Evolutionary conservation across 2,329 filamentous ascomycete genomes (phyloP).

Genomic region (Arthrinium puccinioides): DNA sequence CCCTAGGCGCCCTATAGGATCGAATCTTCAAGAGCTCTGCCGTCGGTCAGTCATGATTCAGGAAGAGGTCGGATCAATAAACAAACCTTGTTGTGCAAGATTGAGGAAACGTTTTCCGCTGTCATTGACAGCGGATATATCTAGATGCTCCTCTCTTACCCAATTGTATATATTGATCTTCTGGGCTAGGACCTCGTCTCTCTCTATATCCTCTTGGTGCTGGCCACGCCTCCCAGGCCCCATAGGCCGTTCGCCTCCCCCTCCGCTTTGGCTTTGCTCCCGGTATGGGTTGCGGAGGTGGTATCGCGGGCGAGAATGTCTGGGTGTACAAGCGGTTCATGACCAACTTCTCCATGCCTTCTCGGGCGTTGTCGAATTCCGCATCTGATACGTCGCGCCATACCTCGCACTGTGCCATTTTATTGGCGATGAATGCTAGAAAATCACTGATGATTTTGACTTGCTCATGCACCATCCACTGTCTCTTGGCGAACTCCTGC

Average conservation of each 20-base stretch:
- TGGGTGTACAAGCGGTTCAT: conserved; percentile 97
- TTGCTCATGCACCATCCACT: conserved; percentile 99
- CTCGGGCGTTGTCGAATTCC: conserved; percentile 95
- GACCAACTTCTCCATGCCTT: conserved; percentile 98
- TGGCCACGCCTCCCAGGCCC: conserved; percentile 86
- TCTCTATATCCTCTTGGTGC: conserved; percentile 95
- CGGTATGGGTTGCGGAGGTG: conserved; percentile 66
- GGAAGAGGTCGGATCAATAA: neutral
- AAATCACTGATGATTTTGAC: conserved; percentile 99
- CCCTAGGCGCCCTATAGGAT: conserved; percentile 89
- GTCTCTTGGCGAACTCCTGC: conserved; percentile 89
- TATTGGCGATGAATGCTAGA: conserved; percentile 91
- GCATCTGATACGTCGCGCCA: conserved; percentile 94
- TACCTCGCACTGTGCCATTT: conserved; percentile 95
- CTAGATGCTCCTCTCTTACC: conserved; percentile 87
- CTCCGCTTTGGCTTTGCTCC: conserved; percentile 61
- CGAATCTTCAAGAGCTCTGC: conserved; percentile 91
- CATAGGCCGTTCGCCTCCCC: conserved; percentile 59
- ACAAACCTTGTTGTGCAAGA: conserved; percentile 75
- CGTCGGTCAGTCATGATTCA: neutral
- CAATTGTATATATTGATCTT: conserved; percentile 97
- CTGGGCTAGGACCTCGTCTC: conserved; percentile 90
- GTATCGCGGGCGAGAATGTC: conserved; percentile 92
- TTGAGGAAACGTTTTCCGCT: conserved; percentile 83
- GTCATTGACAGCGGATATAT: conserved; percentile 78